Percentiles rank a stretch among this genome's conserved stretches.
These are phyloP conservation scores for Clarireedia hainanense DNA, from an alignment of 2,329 filamentous ascomycete species.

Conservation along the genomic window DNA sequence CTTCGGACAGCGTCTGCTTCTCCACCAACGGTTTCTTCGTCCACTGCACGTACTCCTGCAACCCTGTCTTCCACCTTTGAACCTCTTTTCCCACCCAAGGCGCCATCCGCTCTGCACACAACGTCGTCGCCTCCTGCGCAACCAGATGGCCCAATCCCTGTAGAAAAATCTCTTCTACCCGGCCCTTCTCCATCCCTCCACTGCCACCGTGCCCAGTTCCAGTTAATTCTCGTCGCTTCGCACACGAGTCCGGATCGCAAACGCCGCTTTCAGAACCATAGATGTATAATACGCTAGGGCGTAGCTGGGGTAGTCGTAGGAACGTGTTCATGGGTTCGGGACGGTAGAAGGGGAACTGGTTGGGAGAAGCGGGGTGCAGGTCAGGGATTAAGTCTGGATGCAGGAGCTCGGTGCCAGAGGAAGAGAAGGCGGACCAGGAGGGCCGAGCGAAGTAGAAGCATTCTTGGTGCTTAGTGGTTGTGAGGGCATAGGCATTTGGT, in stretches of 20 bases:
- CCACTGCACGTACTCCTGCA: constrained; percentile 44
- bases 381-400: constrained; percentile 40
- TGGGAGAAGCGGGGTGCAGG: constrained; percentile 17
- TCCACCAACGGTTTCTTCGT: constrained; percentile 46
- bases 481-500: constrained; percentile 52
- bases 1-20: constrained; percentile 48
- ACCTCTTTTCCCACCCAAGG: constrained; percentile 52
- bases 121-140: constrained; percentile 67
- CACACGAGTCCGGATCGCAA: constrained; percentile 40
- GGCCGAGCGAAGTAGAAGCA: constrained; percentile 69
- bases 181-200: constrained; percentile 53
- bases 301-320: constrained; percentile 47
- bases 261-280: constrained; percentile 56
- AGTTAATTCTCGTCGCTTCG: constrained; percentile 55
- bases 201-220: constrained; percentile 61
- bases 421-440: constrained; percentile 36
- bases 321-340: constrained; percentile 54
- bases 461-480: constrained; percentile 82
- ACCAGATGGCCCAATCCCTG: constrained; percentile 68
- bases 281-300: constrained; percentile 61
- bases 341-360: constrained; percentile 52
- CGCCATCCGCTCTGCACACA: constrained; percentile 55
- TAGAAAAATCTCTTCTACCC: constrained; percentile 59
- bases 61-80: constrained; percentile 47
- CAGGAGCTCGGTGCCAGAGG: constrained; percentile 31